Evolutionary conservation across 2,329 filamentous ascomycete species (phyloP).

Genomic region (Trichoderma asperellum): DNA sequence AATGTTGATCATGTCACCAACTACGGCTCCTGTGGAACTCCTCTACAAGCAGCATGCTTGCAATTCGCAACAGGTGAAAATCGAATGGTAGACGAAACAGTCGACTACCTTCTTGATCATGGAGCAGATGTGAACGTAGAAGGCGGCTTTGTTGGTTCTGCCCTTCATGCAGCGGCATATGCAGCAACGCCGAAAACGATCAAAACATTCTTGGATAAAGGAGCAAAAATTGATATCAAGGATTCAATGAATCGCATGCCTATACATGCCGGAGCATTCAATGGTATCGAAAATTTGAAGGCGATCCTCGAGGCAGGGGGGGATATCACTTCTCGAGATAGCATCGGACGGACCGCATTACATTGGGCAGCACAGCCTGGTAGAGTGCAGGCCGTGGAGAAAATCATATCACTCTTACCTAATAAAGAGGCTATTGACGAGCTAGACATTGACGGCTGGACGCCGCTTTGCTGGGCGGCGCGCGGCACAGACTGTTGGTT

Average conservation of each 20-base stretch:
- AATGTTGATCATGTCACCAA: conserved; percentile 18
- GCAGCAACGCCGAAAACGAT: conserved; percentile 28
- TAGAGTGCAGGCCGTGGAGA: conserved; percentile 22
- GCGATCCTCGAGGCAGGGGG: conserved; percentile 28
- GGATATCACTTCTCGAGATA: conserved; percentile 20
- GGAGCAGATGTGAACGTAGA: conserved; percentile 29
- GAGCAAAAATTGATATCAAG: conserved; percentile 15
- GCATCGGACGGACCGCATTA: conserved; percentile 19
- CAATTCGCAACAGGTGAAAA: not conserved
- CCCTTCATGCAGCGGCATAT: conserved; percentile 31
- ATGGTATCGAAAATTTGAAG: conserved; percentile 26
- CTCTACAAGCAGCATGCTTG: conserved; percentile 22
- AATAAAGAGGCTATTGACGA: conserved; percentile 23
- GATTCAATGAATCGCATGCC: conserved; percentile 17
- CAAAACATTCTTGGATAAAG: conserved; percentile 30
- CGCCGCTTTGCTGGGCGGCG: conserved; percentile 29
- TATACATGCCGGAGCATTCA: conserved; percentile 25
- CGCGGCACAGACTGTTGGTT: conserved; percentile 13
- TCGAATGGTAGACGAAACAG: conserved; percentile 32
- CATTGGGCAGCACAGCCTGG: conserved; percentile 28
- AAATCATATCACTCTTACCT: conserved; percentile 15
- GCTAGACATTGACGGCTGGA: conserved; percentile 26
- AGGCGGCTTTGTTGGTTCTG: conserved; percentile 32
- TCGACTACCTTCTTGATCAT: conserved; percentile 33
- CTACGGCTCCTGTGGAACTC: conserved; percentile 11